A percentile compares a stretch with the other conserved stretches of the same genome.
phyloP scores from a whole-genome alignment of 2,329 filamentous ascomycete genomes.

The Colletotrichum sp. region DNA sequence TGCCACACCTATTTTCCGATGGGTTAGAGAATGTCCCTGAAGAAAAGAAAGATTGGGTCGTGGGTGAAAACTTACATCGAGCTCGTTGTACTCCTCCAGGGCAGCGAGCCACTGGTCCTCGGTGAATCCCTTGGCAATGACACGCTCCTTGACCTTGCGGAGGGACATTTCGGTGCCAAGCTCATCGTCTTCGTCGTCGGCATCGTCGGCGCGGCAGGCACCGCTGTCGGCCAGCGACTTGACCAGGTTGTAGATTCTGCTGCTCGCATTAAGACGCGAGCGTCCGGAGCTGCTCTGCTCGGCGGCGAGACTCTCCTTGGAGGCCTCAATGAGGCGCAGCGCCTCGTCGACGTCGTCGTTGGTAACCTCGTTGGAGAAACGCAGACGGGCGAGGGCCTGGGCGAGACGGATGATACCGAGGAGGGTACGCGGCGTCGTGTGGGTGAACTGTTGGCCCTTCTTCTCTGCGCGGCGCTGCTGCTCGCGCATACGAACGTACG shows the following conservation, averaged over 20 bases:
- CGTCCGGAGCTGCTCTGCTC: conserved; percentile 63
- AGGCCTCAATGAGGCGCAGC: conserved; percentile 87
- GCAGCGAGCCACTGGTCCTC: conserved; percentile 88
- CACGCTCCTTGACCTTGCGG: conserved; percentile 86
- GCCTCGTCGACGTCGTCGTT: conserved; percentile 97
- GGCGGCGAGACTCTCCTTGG: conserved; percentile 86
- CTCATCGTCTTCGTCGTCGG: conserved; percentile 59
- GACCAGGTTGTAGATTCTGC: conserved; percentile 94
- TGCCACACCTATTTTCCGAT: conserved; percentile 70
- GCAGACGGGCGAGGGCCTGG: conserved; percentile 89
- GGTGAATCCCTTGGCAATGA: conserved; percentile 96
- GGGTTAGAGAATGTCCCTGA: conserved; percentile 38
- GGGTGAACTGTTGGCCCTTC: conserved; percentile 89
- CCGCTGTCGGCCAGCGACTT: conserved; percentile 86
- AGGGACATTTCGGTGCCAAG: conserved; percentile 77
- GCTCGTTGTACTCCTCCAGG: conserved; percentile 84
- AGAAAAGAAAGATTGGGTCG: not conserved
- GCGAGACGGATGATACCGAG: conserved; percentile 92
- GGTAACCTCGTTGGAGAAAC: conserved; percentile 84
- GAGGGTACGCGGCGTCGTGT: conserved; percentile 92
- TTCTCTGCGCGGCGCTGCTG: conserved; percentile 91
- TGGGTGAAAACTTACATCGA: conserved; percentile 75
- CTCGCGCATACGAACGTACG: conserved; percentile 93
- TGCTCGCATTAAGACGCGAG: conserved; percentile 79
- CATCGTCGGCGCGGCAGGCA: conserved; percentile 78